A percentile compares a stretch with the other conserved stretches of the same genome.
Conservation (phyloP, 2,329 filamentous ascomycete genomes). For the Pseudogymnoascus pannorum region DNA sequence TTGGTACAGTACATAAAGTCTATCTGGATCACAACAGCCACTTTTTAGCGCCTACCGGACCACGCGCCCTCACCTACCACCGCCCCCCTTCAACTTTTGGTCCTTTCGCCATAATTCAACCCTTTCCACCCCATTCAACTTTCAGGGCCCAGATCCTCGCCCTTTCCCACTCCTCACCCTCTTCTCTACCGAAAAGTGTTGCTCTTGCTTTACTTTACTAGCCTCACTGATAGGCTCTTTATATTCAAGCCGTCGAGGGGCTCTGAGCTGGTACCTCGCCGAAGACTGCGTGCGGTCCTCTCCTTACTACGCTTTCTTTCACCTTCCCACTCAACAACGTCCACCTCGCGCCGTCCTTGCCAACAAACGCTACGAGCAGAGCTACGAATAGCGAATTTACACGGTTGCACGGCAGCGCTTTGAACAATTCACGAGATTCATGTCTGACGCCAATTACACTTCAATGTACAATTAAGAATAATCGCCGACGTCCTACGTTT, state of each 20-base stretch:
- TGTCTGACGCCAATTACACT: slow-evolving; percentile 5
- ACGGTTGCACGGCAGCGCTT: neutral
- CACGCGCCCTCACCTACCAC: neutral
- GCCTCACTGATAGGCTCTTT: neutral
- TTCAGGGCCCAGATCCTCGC: neutral
- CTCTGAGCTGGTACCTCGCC: slow-evolving; percentile 4
- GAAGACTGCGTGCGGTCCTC: slow-evolving; percentile 3
- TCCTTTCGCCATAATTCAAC: slow-evolving; percentile 3
- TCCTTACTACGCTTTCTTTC: neutral
- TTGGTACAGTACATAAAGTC: neutral
- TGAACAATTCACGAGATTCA: slow-evolving; percentile 5
- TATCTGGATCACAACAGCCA: slow-evolving; percentile 5
- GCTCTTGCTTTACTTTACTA: neutral
- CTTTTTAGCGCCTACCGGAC: neutral
- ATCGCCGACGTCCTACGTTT: slow-evolving; percentile 6
- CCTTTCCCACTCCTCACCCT: neutral
- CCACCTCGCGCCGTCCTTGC: neutral
- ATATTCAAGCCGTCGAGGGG: slow-evolving; percentile 1
- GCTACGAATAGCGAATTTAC: neutral
- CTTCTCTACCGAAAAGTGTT: neutral
- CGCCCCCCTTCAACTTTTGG: neutral
- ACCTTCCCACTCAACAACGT: neutral
- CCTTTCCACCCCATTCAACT: neutral
- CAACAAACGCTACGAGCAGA: slow-evolving; percentile 1
- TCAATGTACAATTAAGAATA: slow-evolving; percentile 5